Conservation (phyloP, 495 filamentous ascomycete species). For the Penicillium mononematosum region DNA sequence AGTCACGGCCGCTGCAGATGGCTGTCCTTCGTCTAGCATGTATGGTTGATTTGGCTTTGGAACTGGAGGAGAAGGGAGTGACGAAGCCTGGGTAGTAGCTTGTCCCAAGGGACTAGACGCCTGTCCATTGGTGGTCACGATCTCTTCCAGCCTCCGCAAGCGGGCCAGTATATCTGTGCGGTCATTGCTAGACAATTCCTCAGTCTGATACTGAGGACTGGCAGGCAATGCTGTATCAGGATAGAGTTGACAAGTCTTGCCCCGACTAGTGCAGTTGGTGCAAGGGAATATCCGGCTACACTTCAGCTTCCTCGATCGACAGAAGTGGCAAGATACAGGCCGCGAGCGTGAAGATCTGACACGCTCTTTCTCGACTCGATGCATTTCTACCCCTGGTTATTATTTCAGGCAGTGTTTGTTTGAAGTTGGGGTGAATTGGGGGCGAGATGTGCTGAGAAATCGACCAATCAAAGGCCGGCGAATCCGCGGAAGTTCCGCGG, state of each 20-base stretch:
- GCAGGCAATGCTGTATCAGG: conserved; percentile 4
- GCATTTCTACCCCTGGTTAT: conserved; percentile 1
- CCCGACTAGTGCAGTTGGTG: conserved; percentile 41
- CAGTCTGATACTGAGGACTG: neutral
- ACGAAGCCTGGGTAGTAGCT: conserved; percentile 4
- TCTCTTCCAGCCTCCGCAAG: conserved; percentile 26
- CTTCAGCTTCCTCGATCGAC: conserved; percentile 47
- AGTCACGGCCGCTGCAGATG: conserved; percentile 13
- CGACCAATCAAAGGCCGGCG: conserved; percentile 18
- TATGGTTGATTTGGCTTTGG: neutral
- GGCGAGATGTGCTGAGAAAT: neutral
- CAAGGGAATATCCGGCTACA: conserved; percentile 45
- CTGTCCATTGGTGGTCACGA: conserved; percentile 18
- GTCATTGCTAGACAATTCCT: neutral
- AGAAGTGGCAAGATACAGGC: conserved; percentile 41
- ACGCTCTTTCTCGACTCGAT: conserved; percentile 17
- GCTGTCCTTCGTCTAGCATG: neutral
- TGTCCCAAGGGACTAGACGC: conserved; percentile 7
- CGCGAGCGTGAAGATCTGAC: conserved; percentile 21
- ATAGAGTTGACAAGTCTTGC: conserved; percentile 33
- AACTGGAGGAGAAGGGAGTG: conserved; percentile 2
- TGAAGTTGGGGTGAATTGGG: neutral
- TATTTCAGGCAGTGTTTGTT: neutral
- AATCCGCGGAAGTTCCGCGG: conserved; percentile 26
- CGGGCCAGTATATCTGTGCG: conserved; percentile 23